Percentiles rank a stretch among this genome's conserved stretches.
phyloP scores from a whole-genome alignment of 2,329 filamentous ascomycete species.

The Chlorencoelia australis region DNA sequence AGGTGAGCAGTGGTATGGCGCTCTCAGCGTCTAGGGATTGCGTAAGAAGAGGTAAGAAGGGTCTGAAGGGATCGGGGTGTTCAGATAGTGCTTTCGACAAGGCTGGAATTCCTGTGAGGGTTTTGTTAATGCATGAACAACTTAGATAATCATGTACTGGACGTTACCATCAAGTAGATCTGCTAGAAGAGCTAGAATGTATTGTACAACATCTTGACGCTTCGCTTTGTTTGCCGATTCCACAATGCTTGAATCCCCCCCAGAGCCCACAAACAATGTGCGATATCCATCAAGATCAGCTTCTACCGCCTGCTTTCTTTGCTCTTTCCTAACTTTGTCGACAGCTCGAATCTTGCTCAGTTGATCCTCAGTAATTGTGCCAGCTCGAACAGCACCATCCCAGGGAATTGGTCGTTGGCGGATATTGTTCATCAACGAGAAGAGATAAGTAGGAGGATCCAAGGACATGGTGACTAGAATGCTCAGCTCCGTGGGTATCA shows the following conservation, averaged over 20 bases:
- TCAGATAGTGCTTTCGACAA: slow-evolving; percentile 69
- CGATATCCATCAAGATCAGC: slow-evolving; percentile 71
- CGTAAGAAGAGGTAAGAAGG: slow-evolving; percentile 70
- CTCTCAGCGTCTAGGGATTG: slow-evolving; percentile 68
- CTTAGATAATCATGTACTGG: no score
- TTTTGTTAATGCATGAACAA: slow-evolving; percentile 3
- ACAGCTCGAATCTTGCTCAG: slow-evolving; percentile 93
- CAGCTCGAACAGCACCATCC: slow-evolving; percentile 90
- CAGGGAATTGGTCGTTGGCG: slow-evolving; percentile 91
- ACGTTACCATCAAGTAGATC: slow-evolving; percentile 74
- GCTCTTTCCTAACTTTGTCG: slow-evolving; percentile 91
- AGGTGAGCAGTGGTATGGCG: slow-evolving; percentile 79
- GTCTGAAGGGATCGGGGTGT: slow-evolving; percentile 67
- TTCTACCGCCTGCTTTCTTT: slow-evolving; percentile 74
- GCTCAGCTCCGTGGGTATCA: slow-evolving; percentile 14
- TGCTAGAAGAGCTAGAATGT: slow-evolving; percentile 79
- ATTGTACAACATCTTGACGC: slow-evolving; percentile 85
- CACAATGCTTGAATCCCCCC: slow-evolving; percentile 61
- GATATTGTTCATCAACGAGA: slow-evolving; percentile 92
- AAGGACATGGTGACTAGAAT: slow-evolving; percentile 59
- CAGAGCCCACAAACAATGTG: slow-evolving; percentile 66
- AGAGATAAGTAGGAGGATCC: slow-evolving; percentile 79
- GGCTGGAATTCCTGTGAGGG: slow-evolving; percentile 59
- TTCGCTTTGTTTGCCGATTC: slow-evolving; percentile 63
- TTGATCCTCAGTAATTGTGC: slow-evolving; percentile 88